phyloP scores from a whole-genome alignment of 108 stramenopile genomes.

The Nannochloropsis oceanica region DNA sequence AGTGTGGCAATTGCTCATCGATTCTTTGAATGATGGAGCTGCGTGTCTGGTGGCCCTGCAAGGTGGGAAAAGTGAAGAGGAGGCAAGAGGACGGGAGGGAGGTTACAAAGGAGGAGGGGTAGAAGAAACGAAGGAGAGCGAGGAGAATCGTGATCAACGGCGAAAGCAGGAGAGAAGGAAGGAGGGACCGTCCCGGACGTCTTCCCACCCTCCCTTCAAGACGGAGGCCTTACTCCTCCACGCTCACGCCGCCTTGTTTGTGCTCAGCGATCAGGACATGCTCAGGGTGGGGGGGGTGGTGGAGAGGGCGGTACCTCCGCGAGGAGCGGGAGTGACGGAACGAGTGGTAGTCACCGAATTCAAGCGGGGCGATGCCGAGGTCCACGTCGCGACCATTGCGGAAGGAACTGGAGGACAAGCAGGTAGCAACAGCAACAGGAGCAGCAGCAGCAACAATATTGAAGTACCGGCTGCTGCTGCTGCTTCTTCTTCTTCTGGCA shows the following conservation, averaged over 20 bases:
- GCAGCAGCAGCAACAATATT: neutral
- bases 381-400: neutral
- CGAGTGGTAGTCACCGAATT: neutral
- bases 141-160: neutral
- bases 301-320: neutral
- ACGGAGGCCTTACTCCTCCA: neutral
- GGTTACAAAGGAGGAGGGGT: neutral
- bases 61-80: neutral
- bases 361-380: neutral
- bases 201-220: neutral
- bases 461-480: neutral
- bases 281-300: neutral
- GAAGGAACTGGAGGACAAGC: neutral
- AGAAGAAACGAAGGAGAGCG: neutral
- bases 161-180: neutral
- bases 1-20: neutral
- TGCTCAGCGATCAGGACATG: neutral
- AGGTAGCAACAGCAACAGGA: too few relatives aligned
- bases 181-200: neutral
- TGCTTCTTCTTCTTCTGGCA: neutral
- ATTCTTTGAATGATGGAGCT: neutral
- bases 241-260: neutral
- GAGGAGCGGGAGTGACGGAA: neutral
- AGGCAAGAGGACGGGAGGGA: neutral
- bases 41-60: neutral